Evolutionary conservation across 176 grass and related monocot genomes (phyloP).

Genomic region (Canna indica): DNA sequence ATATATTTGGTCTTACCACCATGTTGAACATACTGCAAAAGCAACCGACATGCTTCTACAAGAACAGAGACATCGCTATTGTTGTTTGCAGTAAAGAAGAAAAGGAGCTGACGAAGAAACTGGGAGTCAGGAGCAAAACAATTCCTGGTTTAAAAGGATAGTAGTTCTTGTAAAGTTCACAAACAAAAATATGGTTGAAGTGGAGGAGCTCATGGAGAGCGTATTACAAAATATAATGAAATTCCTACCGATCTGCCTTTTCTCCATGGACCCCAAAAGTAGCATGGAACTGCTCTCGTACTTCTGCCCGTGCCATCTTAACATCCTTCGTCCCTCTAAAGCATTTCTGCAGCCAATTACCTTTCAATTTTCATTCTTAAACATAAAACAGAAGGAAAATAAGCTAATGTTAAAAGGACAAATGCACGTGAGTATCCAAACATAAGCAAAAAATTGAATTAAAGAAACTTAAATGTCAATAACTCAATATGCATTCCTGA

Average conservation of each 20-base stretch:
- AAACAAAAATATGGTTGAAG: conserved; percentile 19
- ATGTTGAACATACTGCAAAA: conserved; percentile 55
- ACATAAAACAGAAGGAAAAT: too few relatives aligned
- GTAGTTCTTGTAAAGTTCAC: conserved; percentile 27
- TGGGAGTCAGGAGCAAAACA: conserved; percentile 52
- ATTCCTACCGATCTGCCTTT: conserved; percentile 54
- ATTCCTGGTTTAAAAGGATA: conserved; percentile 49
- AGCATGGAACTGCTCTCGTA: conserved; percentile 52
- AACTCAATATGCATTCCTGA: not conserved
- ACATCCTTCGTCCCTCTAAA: conserved; percentile 88
- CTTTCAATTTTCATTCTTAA: conserved; percentile 36
- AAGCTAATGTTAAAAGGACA: not conserved
- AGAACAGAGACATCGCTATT: conserved; percentile 59
- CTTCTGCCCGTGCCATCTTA: conserved; percentile 38
- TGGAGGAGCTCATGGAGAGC: conserved; percentile 6
- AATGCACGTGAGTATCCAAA: not conserved
- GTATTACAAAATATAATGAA: conserved; percentile 5
- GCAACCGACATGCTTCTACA: conserved; percentile 51
- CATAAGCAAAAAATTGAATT: not conserved
- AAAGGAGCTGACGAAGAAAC: conserved; percentile 89
- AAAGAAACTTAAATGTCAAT: not conserved
- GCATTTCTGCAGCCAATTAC: conserved; percentile 93
- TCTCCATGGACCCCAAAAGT: conserved; percentile 69
- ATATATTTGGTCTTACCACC: conserved; percentile 30
- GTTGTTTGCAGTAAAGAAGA: conserved; percentile 81